Percentiles rank a stretch among this genome's conserved stretches.
phyloP scores from a whole-genome alignment of 2,329 filamentous ascomycete genomes.

The Paecilomyces sp. region DNA sequence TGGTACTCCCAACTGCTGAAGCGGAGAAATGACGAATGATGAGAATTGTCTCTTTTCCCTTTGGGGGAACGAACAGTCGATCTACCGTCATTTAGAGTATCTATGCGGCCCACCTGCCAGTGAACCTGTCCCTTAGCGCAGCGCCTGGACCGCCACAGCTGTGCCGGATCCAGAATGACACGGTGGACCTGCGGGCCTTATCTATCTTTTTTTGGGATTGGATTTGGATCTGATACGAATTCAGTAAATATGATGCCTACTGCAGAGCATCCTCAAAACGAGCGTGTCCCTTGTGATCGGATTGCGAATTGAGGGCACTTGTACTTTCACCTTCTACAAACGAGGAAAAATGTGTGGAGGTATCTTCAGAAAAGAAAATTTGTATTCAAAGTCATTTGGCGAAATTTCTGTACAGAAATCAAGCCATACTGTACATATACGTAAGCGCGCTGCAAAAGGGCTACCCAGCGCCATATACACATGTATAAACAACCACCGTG shows the following conservation, averaged over 20 bases:
- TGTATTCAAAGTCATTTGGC: not conserved
- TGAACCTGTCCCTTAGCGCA: not conserved
- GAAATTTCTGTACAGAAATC: not conserved
- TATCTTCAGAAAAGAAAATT: not conserved
- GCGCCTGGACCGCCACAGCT: not conserved
- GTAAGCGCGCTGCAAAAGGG: not conserved
- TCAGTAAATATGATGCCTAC: not conserved
- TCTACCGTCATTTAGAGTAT: not conserved
- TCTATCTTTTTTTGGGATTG: not conserved
- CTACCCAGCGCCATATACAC: not conserved
- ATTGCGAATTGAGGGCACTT: not conserved
- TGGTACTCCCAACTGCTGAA: not conserved
- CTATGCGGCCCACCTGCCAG: not conserved
- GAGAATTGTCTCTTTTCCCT: not conserved
- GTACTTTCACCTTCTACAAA: not conserved
- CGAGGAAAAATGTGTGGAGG: not conserved
- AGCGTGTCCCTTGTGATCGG: not conserved
- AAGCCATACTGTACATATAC: not conserved
- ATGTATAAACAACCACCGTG: not conserved
- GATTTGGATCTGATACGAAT: not conserved
- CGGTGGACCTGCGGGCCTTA: not conserved
- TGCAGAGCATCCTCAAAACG: not conserved
- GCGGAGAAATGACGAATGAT: not conserved
- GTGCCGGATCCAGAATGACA: not conserved
- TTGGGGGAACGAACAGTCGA: no score